Base-by-base conservation (phyloP, 768 basidiomycete species). In the Pleurotus ostreatus region DNA sequence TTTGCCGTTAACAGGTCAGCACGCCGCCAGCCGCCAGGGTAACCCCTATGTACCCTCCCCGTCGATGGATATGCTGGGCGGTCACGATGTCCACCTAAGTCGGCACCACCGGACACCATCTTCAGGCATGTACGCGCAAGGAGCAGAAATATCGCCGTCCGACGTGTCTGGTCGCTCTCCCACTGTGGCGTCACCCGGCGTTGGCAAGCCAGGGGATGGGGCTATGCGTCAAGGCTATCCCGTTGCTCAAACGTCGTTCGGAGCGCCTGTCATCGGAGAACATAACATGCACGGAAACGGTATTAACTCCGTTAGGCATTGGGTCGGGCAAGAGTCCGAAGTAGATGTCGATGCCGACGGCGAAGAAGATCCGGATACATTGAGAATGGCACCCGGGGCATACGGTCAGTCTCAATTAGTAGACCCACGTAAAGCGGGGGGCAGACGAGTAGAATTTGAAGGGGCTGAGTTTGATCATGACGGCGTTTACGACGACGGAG, bases 271-370 rank as follows among this genome's bases (percentile, higher is more conserved):
- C 12, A 34, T 16, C 15, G 30, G 48, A 15, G 25, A 12, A 49
- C 48, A 34, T n/a, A 20, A 5, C 20, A 34, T 34, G 38, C 25
- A 34, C 20, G 48, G 48, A 26, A 25, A 25, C 20, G 7, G 8
- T 16, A 26, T n/a, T 30, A 23, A 34, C 20, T 16, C 26, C 20
- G 30, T n/a, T 25, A 15, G 20, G 15, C 30, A 25, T 7, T 34
- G 48, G 63, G 52, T 2, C 61, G 48, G 37, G 11, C 11, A 49
- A 30, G 48, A 15, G 11, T 26, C 37, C 18, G 46, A 57, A n/a
- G 30, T 25, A 6, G 72, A 74, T n/a, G 68, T 65, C 43, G 70
- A 74, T 26, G 72, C 70, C 2, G 73, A 73, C 30, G 72, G 56
- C 45, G 65, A 64, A 52, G 49, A 44, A 25, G 61, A 68, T 57